These are phyloP conservation scores for Clonostachys rhizophaga DNA, from an alignment of 2,329 filamentous ascomycete species.

Conservation along the genomic window DNA sequence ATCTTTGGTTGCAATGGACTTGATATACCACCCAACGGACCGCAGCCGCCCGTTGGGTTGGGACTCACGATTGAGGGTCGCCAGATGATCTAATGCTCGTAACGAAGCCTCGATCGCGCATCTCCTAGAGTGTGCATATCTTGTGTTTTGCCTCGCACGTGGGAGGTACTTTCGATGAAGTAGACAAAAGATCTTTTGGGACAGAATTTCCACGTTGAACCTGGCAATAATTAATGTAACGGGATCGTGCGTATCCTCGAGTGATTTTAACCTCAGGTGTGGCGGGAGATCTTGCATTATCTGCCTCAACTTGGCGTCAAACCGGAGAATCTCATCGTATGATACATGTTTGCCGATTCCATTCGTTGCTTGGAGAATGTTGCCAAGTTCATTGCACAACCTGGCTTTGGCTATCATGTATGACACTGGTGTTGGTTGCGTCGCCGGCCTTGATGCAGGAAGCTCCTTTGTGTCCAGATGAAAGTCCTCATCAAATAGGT, in stretches of 20 bases:
- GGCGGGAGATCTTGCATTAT: conserved; percentile 68
- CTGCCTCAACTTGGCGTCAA: conserved; percentile 57
- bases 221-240: conserved; percentile 82
- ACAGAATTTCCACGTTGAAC: conserved; percentile 79
- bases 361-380: conserved; percentile 63
- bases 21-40: conserved; percentile 73
- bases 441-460: conserved; percentile 61
- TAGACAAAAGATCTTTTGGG: conserved; percentile 83
- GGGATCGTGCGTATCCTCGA: conserved; percentile 75
- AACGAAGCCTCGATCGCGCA: conserved; percentile 84
- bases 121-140: conserved; percentile 79
- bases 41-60: conserved; percentile 67
- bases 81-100: conserved; percentile 73
- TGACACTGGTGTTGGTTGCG: conserved; percentile 70
- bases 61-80: conserved; percentile 70
- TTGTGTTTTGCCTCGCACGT: conserved; percentile 70
- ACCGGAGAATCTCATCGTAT: conserved; percentile 61
- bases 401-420: conserved; percentile 75
- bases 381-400: conserved; percentile 64
- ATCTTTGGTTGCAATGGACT: conserved; percentile 75
- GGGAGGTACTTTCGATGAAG: conserved; percentile 84
- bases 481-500: conserved; percentile 79
- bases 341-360: conserved; percentile 48
- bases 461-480: conserved; percentile 62
- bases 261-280: conserved; percentile 69